Evolutionary conservation across 495 filamentous ascomycete genomes (phyloP), one percentile per base, ranked within the genome.

Genomic region (Penicillium psychrofluorescens): DNA sequence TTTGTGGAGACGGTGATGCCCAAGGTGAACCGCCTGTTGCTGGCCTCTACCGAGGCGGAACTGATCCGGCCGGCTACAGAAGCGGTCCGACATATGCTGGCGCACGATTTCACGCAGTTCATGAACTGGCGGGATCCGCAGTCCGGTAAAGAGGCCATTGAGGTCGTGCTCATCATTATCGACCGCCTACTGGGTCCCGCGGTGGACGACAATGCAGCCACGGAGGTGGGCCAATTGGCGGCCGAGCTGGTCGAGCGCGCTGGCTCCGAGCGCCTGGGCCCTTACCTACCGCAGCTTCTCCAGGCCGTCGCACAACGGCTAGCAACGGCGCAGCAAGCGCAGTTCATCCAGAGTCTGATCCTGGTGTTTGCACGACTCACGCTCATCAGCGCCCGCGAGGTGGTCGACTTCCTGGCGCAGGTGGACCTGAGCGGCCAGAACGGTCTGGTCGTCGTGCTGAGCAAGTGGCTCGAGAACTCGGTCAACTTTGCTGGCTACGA

Each of bases 401-500:
- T 98, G 6, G 82, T 96, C 3, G 83, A 90, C 47, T 98, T 98
- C 67, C 71, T 98, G 31, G 81, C 83, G 16, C 81, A 88, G 44
- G 83, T 95, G 38, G 77, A 88, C 49, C 79, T 98, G 44, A 77
- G 78, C 28, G 69, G 70, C 1, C 56, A 71, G 44, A 95, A 75
- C 54, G 92, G 92, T 10, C 71, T 98, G 7, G 78, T 88, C 41
- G 81, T 96, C 2, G 92, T 98, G 11, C 64, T 98, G 48, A 74
- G 80, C 65, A 96, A 96, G 63, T 98, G 92, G 92, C 74, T 97
- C 0, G 91, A 95, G 63, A 92, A 96, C 63, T 95, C 90, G 3
- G 78, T 92, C 65, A 95, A 84, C 60, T 97, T 98, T 63, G 87
- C 88, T 7, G 92, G 92, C 13, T 98, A 96, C 54, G 90, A 96